phyloP scores from a whole-genome alignment of 1,139 yeast genomes.

The Saccharomyces hybrid region DNA sequence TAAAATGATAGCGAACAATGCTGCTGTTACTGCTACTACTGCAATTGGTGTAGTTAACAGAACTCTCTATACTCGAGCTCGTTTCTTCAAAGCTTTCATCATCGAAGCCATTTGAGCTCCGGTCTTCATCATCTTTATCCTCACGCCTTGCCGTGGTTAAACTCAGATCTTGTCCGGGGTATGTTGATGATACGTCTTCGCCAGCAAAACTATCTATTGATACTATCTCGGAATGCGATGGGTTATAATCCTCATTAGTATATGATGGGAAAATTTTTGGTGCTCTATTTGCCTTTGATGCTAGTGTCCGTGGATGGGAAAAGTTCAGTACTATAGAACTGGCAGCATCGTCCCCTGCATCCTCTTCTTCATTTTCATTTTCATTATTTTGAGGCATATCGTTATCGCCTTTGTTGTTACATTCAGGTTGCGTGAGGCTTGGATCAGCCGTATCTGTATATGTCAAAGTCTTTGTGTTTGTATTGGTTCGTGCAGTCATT shows the following conservation, averaged over 20 bases:
- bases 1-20: not conserved
- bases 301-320: constrained; percentile 7
- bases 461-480: not conserved
- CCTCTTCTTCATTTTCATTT: constrained; percentile 3
- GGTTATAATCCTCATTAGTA: constrained; percentile 9
- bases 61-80: not conserved
- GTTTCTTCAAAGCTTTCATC: not conserved
- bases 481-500: not conserved
- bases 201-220: constrained; percentile 15
- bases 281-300: not conserved
- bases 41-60: not conserved
- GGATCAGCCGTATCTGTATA: not conserved
- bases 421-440: constrained; percentile 1
- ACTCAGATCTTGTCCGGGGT: not conserved
- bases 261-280: constrained; percentile 2
- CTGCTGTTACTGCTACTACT: not conserved
- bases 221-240: constrained; percentile 16
- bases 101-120: not conserved
- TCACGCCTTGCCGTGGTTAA: not conserved
- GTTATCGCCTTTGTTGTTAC: constrained; percentile 1
- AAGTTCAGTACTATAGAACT: constrained; percentile 24
- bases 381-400: not conserved
- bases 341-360: constrained; percentile 11
- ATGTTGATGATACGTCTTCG: not conserved
- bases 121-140: not conserved